Base-by-base conservation (phyloP, 2,329 filamentous ascomycete genomes). In the Aureobasidium namibiae region DNA sequence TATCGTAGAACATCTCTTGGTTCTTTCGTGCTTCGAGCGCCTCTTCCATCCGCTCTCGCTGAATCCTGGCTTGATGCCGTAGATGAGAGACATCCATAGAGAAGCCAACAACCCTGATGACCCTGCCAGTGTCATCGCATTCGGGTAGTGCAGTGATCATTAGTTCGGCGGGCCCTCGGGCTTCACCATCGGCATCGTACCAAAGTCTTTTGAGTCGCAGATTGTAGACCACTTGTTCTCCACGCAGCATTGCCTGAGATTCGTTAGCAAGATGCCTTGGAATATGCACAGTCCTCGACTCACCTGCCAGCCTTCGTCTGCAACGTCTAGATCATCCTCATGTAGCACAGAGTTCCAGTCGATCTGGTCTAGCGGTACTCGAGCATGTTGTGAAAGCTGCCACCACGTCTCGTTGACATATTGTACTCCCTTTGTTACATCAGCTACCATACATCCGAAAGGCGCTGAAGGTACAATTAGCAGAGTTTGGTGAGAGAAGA, bases 131-230 rank as follows among this genome's bases (percentile, higher is more conserved):
- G 3, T 66, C 48, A 29, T 67, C 65, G 11, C 68, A 62, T 39
- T 71, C 69, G 3, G 70, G 67, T 41, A 70, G 68, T 1, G 69
- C 67, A 8, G 64, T 70, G 1, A 66, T 66, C 14, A 69, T 63
- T 1, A 72, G 36, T 69, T 69, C 71, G 14, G 62, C 66, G 33
- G 69, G 65, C 0, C 67, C 67, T 13, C 38, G 29, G 8, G 33
- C 24, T 9, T 41, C 23, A 11, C 54, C 54, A 1, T 45, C 54
- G 11, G n/a, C 24, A 14, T 49, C 29, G 9, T 26, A 65, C 71
- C 73, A 76, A 1, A 66, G 66, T 62, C 70, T 70, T 48, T 67
- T 73, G 2, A 73, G 67, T 29, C 68, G 66, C 26, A 74, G 67
- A 9, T n/a, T 24, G 42, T 75, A 73, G n/a, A 73, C 67, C 2